Base-by-base conservation (phyloP, 371 early-diverging fungal species). In the Racocetra persica region DNA sequence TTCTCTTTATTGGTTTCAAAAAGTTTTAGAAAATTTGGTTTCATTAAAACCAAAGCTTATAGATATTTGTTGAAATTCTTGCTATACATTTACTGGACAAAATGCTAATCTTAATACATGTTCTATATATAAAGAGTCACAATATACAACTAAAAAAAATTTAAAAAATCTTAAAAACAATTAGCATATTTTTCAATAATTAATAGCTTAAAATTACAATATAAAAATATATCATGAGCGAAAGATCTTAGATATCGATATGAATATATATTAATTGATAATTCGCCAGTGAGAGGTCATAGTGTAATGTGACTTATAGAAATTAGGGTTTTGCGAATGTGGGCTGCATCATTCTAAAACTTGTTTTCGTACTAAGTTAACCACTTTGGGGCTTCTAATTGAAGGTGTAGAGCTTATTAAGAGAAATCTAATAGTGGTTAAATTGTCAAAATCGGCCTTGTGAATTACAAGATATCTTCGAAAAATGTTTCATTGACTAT, bases 251-350 rank as follows among this genome's bases (percentile, higher is more conserved):
- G 10, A 22, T 67, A 67, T 45, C 20, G 10, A 2, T n/a, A 45
- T 36, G 24, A 67, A 45, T 67, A 67, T 67, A 67, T 24, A 18
- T 67, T n/a, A n/a, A n/a, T n/a, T n/a, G n/a, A n/a, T n/a, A n/a
- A n/a, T n/a, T n/a, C n/a, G n/a, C n/a, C n/a, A n/a, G n/a, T n/a
- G n/a, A n/a, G n/a, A n/a, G n/a, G n/a, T n/a, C n/a, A n/a, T n/a
- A n/a, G n/a, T n/a, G n/a, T n/a, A n/a, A n/a, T n/a, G n/a, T n/a
- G n/a, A n/a, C n/a, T n/a, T n/a, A n/a, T n/a, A n/a, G n/a, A n/a
- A n/a, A n/a, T n/a, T n/a, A n/a, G n/a, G n/a, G n/a, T n/a, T n/a
- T n/a, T n/a, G n/a, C n/a, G n/a, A n/a, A n/a, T n/a, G n/a, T n/a
- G n/a, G n/a, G n/a, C n/a, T n/a, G n/a, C n/a, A n/a, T n/a, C n/a